A percentile compares a stretch with the other conserved stretches of the same genome.
phyloP scores from a whole-genome alignment of 2,329 filamentous ascomycete genomes.

The Fusarium redolens region DNA sequence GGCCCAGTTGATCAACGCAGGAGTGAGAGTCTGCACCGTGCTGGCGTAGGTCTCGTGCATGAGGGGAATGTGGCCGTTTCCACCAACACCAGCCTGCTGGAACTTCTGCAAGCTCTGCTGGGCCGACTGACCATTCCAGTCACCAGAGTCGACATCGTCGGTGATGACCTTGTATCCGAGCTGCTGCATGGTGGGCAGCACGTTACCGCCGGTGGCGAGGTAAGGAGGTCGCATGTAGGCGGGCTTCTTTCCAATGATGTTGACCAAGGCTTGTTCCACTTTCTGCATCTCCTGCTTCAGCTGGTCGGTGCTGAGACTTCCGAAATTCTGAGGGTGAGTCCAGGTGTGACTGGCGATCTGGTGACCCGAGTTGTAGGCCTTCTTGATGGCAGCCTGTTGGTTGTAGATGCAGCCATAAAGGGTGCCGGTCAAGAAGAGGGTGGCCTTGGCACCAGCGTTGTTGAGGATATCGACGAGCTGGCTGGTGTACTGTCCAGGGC shows the following conservation, averaged over 20 bases:
- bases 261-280: constrained; percentile 62
- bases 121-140: constrained; percentile 67
- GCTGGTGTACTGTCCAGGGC: constrained; percentile 61
- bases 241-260: constrained; percentile 62
- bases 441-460: constrained; percentile 60
- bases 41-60: constrained; percentile 66
- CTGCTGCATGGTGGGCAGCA: constrained; percentile 55
- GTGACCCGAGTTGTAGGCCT: constrained; percentile 62
- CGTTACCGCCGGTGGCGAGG: constrained; percentile 58
- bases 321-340: constrained; percentile 60
- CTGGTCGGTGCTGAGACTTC: constrained; percentile 51
- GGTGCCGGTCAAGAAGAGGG: constrained; percentile 65
- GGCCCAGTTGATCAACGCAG: constrained; percentile 63
- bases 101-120: constrained; percentile 65
- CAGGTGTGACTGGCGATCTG: constrained; percentile 67
- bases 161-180: constrained; percentile 71
- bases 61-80: constrained; percentile 65
- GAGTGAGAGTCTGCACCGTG: constrained; percentile 61
- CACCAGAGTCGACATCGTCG: constrained; percentile 70
- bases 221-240: constrained; percentile 63
- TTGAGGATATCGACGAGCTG: constrained; percentile 63
- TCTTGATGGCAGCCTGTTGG: constrained; percentile 63
- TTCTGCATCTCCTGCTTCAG: constrained; percentile 61
- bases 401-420: constrained; percentile 64
- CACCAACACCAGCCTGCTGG: constrained; percentile 54